Base-by-base conservation (phyloP, 306 rosid species). In the Purshia tridentata region DNA sequence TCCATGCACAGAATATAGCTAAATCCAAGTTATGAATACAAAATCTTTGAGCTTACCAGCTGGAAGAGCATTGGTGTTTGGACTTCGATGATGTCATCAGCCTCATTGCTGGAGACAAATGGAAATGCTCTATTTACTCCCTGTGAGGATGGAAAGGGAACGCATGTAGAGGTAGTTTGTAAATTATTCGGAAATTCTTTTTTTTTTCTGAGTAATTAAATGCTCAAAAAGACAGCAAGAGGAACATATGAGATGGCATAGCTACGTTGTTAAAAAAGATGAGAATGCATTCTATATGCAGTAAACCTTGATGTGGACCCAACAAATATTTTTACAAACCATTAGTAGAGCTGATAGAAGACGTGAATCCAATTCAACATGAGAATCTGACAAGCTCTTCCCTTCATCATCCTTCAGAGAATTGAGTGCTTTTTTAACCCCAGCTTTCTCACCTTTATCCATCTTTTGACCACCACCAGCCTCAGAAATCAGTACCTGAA, bases 41-140 rank as follows among this genome's bases (percentile, higher is more conserved):
- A 23, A 75, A 77, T 50, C 58, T 6, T 51, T 46, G 80, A 65
- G 55, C 81, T 83, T 87, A 91, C 99, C 90, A 94, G 80, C 63
- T 83, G 92, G 83, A 91, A 91, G 63, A 94, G 96, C 76, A 87
- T 83, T 77, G 99, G 95, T n/a, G 99, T 90, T 83, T 94, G 99
- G 69, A 82, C 84, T 69, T 94, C 98, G 77, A 94, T 70, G 39
- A 94, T 79, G 81, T 91, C 99, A 84, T 94, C 99, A 49, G 91
- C 98, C 73, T 87, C 99, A 70, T 78, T 73, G 80, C 91, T 86
- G n/a, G 87, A 79, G 78, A 91, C 99, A 79, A 78, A 91, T 70
- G 99, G 99, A 81, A 94, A 90, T 74, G 96, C 96, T 80, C 99
- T 85, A 83, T 94, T 94, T 69, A 94, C 89, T 74, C 99, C 98